Percentiles rank a stretch among this genome's conserved stretches.
Conservation (phyloP, 768 basidiomycete species). For the Kwoniella bestiolae region DNA sequence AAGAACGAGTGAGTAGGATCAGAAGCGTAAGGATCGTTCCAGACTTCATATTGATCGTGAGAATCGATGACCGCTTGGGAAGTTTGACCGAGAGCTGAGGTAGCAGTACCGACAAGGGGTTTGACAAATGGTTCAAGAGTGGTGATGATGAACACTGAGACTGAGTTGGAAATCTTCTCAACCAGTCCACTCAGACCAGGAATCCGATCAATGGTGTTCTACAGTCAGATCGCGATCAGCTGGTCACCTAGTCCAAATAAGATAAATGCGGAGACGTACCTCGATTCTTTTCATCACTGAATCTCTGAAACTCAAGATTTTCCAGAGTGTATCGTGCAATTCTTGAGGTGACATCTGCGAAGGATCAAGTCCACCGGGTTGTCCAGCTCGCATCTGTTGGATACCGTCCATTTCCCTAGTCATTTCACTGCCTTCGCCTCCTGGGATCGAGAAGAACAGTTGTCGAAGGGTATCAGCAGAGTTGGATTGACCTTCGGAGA, state of each 20-base stretch:
- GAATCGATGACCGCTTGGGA: constrained; percentile 78
- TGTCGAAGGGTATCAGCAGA: constrained; percentile 39
- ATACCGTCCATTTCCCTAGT: constrained; percentile 76
- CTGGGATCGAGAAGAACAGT: constrained; percentile 50
- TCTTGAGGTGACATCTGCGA: constrained; percentile 88
- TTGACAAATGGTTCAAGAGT: constrained; percentile 84
- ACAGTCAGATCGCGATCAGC: background rate
- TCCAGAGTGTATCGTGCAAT: constrained; percentile 79
- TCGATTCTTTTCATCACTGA: constrained; percentile 77
- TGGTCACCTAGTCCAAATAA: background rate
- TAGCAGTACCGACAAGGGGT: constrained; percentile 75
- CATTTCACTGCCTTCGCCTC: constrained; percentile 61
- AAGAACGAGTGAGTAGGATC: constrained; percentile 68
- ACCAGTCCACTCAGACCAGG: constrained; percentile 73
- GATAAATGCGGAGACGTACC: constrained; percentile 26
- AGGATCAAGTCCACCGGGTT: constrained; percentile 72
- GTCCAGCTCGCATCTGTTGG: constrained; percentile 62
- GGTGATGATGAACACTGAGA: constrained; percentile 73
- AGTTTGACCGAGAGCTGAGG: constrained; percentile 65
- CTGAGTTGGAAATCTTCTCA: constrained; percentile 77
- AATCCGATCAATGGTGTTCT: constrained; percentile 69
- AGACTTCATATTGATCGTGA: constrained; percentile 83
- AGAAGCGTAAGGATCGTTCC: constrained; percentile 78
- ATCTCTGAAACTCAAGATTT: constrained; percentile 83
- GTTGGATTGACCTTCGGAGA: constrained; percentile 55